A percentile compares a stretch with the other conserved stretches of the same genome.
Evolutionary conservation across 2,329 filamentous ascomycete species (phyloP).

Genomic region (Colletotrichum sp.): DNA sequence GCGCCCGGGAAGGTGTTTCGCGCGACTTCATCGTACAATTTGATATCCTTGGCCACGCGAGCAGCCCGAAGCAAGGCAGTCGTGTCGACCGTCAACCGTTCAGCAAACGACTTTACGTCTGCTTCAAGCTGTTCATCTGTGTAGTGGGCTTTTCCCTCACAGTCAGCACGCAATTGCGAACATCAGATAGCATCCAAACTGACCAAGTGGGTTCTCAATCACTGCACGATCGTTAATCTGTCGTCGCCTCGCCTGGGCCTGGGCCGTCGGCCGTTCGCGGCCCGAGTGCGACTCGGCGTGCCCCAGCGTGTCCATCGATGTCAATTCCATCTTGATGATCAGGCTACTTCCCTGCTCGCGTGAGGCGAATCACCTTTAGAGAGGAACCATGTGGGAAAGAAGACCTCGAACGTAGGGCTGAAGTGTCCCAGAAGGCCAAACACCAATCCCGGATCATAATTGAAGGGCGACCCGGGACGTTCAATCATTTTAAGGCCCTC

Average conservation of each 20-base stretch:
- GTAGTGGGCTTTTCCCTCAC: slow-evolving; percentile 34
- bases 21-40: slow-evolving; percentile 42
- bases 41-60: slow-evolving; percentile 44
- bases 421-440: background rate
- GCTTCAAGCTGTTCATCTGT: slow-evolving; percentile 40
- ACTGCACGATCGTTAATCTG: slow-evolving; percentile 36
- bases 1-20: slow-evolving; percentile 27
- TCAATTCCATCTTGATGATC: background rate
- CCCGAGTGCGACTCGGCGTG: slow-evolving; percentile 16
- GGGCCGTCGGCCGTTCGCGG: slow-evolving; percentile 23
- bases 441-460: background rate
- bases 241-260: slow-evolving; percentile 31
- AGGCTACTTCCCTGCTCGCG: background rate
- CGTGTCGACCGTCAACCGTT: slow-evolving; percentile 33
- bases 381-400: background rate
- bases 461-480: background rate
- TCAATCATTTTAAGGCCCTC: background rate
- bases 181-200: background rate
- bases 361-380: background rate
- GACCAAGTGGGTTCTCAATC: slow-evolving; percentile 42
- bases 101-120: slow-evolving; percentile 38
- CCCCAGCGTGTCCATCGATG: slow-evolving; percentile 1
- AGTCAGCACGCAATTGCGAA: background rate
- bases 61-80: slow-evolving; percentile 40
- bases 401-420: background rate